These are phyloP conservation scores for Beauveria pseudobassiana DNA, from an alignment of 2,329 filamentous ascomycete genomes.

Conservation along the genomic window DNA sequence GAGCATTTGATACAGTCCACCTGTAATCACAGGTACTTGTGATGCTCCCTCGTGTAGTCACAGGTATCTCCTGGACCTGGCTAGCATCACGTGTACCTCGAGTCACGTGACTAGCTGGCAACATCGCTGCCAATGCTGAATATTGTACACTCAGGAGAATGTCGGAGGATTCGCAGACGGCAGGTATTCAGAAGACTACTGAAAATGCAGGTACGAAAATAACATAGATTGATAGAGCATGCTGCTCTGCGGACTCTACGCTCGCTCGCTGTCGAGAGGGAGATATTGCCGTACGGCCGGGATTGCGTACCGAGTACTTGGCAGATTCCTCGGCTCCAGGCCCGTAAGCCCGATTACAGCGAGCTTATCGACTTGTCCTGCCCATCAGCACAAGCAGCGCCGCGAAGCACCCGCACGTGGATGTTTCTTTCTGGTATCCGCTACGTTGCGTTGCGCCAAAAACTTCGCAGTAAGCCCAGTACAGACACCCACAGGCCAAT, in stretches of 20 bases:
- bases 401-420: background rate
- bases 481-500: conserved; percentile 2
- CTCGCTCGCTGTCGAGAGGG: background rate
- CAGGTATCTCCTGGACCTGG: too few species aligned
- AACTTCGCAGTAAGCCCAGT: background rate
- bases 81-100: too few species aligned
- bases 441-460: conserved; percentile 10
- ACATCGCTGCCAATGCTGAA: too few species aligned
- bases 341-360: background rate
- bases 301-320: background rate
- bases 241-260: background rate
- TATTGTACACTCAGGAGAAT: too few species aligned
- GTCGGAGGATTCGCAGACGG: too few species aligned
- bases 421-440: background rate
- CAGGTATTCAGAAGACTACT: too few species aligned
- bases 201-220: background rate
- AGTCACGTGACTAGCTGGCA: too few species aligned
- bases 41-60: too few species aligned
- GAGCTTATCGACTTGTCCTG: background rate
- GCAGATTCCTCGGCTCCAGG: conserved; percentile 1
- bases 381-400: background rate
- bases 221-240: background rate
- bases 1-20: too few species aligned
- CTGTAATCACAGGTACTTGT: too few species aligned
- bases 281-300: background rate